Percentiles rank a stretch among this genome's conserved stretches.
Conservation (phyloP, 2,329 filamentous ascomycete species). For the Hymenoscyphus fructigenus region DNA sequence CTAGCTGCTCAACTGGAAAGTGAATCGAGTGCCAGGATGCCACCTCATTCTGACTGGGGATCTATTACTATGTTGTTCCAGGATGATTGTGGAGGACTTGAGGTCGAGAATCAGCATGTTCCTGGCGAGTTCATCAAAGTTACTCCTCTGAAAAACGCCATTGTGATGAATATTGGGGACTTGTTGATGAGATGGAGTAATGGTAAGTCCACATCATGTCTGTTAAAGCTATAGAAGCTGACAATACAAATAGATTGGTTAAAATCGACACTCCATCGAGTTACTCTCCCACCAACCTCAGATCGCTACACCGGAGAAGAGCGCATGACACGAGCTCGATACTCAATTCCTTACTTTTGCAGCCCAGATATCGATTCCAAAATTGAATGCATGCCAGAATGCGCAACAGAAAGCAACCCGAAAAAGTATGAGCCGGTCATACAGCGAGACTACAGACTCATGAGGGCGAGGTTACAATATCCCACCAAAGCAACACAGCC, state of each 20-base stretch:
- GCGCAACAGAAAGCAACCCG: conserved; percentile 42
- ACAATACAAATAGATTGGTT: conserved; percentile 41
- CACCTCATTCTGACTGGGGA: conserved; percentile 53
- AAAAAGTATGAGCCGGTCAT: conserved; percentile 49
- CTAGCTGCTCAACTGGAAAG: conserved; percentile 44
- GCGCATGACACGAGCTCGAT: conserved; percentile 49
- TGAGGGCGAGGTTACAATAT: conserved; percentile 31
- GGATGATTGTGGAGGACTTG: conserved; percentile 50
- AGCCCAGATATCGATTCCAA: conserved; percentile 48
- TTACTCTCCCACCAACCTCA: conserved; percentile 44
- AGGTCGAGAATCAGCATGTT: conserved; percentile 45
- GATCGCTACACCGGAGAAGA: conserved; percentile 41
- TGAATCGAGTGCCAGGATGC: conserved; percentile 45
- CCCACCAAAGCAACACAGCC: conserved; percentile 10
- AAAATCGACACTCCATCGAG: conserved; percentile 54
- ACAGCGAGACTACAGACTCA: conserved; percentile 28
- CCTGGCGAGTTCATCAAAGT: conserved; percentile 44
- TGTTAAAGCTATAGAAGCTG: not conserved
- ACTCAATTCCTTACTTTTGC: conserved; percentile 62
- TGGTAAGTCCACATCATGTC: conserved; percentile 35
- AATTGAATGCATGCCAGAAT: conserved; percentile 53
- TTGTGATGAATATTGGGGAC: conserved; percentile 51
- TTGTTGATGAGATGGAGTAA: conserved; percentile 51
- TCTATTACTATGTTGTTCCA: conserved; percentile 53
- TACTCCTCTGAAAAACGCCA: conserved; percentile 41